A percentile compares a stretch with the other conserved stretches of the same genome.
Conservation (phyloP, 768 basidiomycete genomes). For the Piloderma croceum region DNA sequence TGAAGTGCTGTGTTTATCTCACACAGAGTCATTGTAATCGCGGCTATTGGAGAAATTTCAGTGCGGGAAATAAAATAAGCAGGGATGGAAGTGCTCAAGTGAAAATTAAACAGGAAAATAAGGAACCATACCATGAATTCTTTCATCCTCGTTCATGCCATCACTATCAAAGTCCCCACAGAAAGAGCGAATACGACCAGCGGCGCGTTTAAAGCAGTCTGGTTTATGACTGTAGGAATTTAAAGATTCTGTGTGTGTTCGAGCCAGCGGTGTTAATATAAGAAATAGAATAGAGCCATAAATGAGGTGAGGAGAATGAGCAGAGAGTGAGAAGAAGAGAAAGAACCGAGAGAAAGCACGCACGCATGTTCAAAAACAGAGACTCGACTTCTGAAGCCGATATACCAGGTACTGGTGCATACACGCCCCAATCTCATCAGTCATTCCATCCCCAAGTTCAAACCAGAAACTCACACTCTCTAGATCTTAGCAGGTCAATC, state of each 20-base stretch:
- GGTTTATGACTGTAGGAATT: slow-evolving; percentile 41
- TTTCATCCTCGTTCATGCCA: slow-evolving; percentile 49
- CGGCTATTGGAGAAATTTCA: slow-evolving; percentile 36
- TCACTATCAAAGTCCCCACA: slow-evolving; percentile 47
- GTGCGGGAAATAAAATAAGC: not conserved
- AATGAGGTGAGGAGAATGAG: slow-evolving; percentile 15
- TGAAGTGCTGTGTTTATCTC: slow-evolving; percentile 74
- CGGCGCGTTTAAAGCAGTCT: slow-evolving; percentile 60
- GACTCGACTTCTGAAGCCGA: no score
- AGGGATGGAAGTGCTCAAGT: no score
- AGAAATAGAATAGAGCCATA: slow-evolving; percentile 12
- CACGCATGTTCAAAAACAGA: not conserved
- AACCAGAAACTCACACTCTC: no score
- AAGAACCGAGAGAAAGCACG: not conserved
- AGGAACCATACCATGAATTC: slow-evolving; percentile 46
- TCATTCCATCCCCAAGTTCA: no score
- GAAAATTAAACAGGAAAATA: no score
- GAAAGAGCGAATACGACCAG: slow-evolving; percentile 38
- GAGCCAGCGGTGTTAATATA: slow-evolving; percentile 11
- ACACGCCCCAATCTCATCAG: no score
- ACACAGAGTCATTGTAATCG: slow-evolving; percentile 74
- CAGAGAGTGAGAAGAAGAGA: slow-evolving; percentile 3
- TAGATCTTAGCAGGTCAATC: no score
- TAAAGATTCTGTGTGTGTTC: slow-evolving; percentile 32
- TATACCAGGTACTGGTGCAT: no score